Evolutionary conservation across 108 stramenopile genomes (phyloP), one percentile per base, ranked within the genome.

Genomic region (Skeletonema potamos): DNA sequence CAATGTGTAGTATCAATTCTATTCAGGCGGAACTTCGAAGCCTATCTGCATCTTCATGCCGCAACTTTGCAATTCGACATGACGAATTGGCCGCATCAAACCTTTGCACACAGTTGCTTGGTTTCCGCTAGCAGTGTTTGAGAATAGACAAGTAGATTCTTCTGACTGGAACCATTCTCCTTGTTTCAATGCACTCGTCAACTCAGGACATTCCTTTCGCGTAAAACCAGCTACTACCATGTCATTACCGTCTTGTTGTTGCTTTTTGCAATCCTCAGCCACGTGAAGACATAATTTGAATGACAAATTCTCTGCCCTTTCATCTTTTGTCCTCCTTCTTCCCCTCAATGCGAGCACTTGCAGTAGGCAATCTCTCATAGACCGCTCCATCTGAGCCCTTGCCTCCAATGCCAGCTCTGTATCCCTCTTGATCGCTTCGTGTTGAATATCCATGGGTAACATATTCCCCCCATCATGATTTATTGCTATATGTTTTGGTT

Each of bases 231-330:
- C 10, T 6, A 24, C 26, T 54, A 33, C 73, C n/a, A 64, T 54
- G 6, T 4, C 46, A 15, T 32, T 20, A 2, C 11, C 41, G 26
- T 26, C 12, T 17, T 26, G 48, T 13, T 33, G 10, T 56, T 56
- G 36, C 12, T 46, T n/a, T 6, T 62, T 37, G 0, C n/a, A 33
- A n/a, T 51, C 48, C 26, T 29, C 36, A 9, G 32, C 57, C 29
- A 73, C 63, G 41, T 68, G 80, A 27, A 81, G 58, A 27, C 73
- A 70, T 12, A 81, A 54, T 30, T 81, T 81, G 56, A 81, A 81
- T 13, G 67, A 69, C 64, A 81, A 28, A 36, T 81, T 81, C 51
- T 81, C 73, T 8, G 80, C 57, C 41, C 55, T 70, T 62, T 81
- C 80, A 46, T 46, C 69, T 11, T 28, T 32, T 30, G 64, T 17